A percentile compares a stretch with the other conserved stretches of the same genome.
These are phyloP conservation scores for Passalora sequoiae DNA, from an alignment of 2,329 filamentous ascomycete species.

Conservation along the genomic window DNA sequence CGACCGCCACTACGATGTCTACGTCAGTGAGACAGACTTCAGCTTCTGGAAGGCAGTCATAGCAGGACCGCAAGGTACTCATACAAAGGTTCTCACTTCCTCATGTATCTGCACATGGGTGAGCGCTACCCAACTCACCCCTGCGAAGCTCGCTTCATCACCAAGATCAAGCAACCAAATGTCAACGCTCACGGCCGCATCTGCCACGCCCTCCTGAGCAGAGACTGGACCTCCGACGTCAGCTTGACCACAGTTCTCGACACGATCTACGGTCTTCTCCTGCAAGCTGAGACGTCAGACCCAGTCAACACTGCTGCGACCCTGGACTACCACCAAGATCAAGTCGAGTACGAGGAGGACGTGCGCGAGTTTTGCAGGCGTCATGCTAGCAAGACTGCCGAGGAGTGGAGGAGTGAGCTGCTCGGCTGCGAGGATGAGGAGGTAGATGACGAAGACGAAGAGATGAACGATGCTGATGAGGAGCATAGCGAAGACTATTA, in stretches of 20 bases:
- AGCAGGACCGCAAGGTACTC: constrained; percentile 31
- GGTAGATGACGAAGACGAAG: constrained; percentile 7
- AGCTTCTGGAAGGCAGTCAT: constrained; percentile 41
- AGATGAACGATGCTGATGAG: too few relatives aligned
- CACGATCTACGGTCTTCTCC: constrained; percentile 34
- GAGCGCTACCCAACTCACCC: constrained; percentile 35
- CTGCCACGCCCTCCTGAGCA: constrained; percentile 34
- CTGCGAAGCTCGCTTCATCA: constrained; percentile 36
- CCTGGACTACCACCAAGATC: constrained; percentile 33
- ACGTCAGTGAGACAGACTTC: constrained; percentile 38
- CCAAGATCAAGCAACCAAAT: constrained; percentile 37
- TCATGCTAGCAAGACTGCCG: constrained; percentile 30
- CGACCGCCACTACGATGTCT: constrained; percentile 37
- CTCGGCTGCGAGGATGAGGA: constrained; percentile 12
- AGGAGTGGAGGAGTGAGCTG: constrained; percentile 27
- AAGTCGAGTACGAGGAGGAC: constrained; percentile 32
- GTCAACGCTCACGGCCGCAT: constrained; percentile 36
- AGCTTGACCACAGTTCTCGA: constrained; percentile 32
- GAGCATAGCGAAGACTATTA: too few relatives aligned
- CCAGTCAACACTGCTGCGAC: constrained; percentile 33
- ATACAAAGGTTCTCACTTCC: constrained; percentile 33
- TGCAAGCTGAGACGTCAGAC: constrained; percentile 33
- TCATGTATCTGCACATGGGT: constrained; percentile 36
- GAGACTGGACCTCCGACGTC: constrained; percentile 37
- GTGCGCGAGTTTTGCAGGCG: constrained; percentile 28